Conservation (phyloP, 371 early-diverging fungal species). For the Vairimorpha apis region DNA sequence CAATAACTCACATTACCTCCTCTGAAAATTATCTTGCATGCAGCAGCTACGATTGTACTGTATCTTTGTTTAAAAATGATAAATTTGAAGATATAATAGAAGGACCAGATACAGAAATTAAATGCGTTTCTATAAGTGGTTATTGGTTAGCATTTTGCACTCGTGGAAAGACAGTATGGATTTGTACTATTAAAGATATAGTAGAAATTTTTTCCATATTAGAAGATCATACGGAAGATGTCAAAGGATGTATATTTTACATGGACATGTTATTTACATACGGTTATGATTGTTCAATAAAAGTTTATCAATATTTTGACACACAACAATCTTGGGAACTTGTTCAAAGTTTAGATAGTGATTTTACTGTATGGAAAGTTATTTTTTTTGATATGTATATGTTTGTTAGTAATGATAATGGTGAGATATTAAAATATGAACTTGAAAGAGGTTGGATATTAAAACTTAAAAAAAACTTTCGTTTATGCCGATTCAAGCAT, state of each 20-base stretch:
- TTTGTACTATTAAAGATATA: constrained; percentile 26
- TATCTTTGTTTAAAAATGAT: constrained; percentile 25
- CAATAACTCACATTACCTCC: constrained; percentile 31
- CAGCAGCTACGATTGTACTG: constrained; percentile 48
- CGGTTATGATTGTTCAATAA: constrained; percentile 58
- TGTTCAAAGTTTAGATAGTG: constrained; percentile 39
- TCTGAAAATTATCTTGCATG: constrained; percentile 12
- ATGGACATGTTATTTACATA: constrained; percentile 45
- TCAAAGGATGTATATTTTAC: constrained; percentile 55
- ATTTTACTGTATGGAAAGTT: constrained; percentile 51
- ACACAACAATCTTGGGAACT: constrained; percentile 43
- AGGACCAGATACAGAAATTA: constrained; percentile 63
- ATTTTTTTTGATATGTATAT: constrained; percentile 25
- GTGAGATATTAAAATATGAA: constrained; percentile 36
- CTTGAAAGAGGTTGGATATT: constrained; percentile 35
- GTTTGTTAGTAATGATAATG: constrained; percentile 39
- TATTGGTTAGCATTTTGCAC: constrained; percentile 48
- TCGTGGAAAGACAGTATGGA: constrained; percentile 56
- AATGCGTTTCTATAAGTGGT: constrained; percentile 35
- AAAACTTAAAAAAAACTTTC: constrained; percentile 13
- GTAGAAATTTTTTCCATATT: constrained; percentile 56
- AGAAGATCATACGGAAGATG: constrained; percentile 60
- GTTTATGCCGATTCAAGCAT: constrained; percentile 27
- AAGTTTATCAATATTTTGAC: constrained; percentile 49
- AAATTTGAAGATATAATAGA: constrained; percentile 50